Conservation (phyloP, 1,284 basidiomycete genomes). For the Fistulinella cinereoalba region DNA sequence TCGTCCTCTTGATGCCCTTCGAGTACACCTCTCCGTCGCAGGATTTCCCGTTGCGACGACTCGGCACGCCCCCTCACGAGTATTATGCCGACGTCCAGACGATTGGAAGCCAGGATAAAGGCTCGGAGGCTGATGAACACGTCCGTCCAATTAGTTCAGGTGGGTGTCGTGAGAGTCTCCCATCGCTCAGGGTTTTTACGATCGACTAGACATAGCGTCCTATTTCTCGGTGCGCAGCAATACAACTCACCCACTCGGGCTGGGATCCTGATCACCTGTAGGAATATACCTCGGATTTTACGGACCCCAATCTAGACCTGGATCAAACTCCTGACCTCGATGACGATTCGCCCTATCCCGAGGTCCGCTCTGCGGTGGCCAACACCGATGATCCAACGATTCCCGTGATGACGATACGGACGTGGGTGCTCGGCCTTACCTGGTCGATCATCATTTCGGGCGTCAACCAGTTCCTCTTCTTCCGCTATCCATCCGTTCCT, state of each 20-base stretch:
- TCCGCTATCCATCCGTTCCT: slow-evolving; percentile 50
- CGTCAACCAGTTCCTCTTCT: slow-evolving; percentile 57
- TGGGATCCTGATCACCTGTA: slow-evolving; percentile 1
- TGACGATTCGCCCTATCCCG: slow-evolving; percentile 43
- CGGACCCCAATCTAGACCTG: background rate
- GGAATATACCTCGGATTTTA: slow-evolving; percentile 14
- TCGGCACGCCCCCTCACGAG: slow-evolving; percentile 7
- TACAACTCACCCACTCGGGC: too few relatives aligned
- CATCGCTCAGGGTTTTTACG: background rate
- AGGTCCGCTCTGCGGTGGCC: slow-evolving; percentile 44
- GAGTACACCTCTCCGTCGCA: slow-evolving; percentile 16
- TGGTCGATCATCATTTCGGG: slow-evolving; percentile 52
- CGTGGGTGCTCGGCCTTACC: slow-evolving; percentile 41
- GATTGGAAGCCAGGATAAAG: slow-evolving; percentile 27
- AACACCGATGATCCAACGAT: slow-evolving; percentile 41
- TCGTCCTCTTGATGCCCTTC: slow-evolving; percentile 20
- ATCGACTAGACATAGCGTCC: slow-evolving; percentile 13
- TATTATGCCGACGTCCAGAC: slow-evolving; percentile 13
- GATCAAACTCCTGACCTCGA: slow-evolving; percentile 20
- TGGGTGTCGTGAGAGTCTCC: slow-evolving; percentile 10
- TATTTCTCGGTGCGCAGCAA: slow-evolving; percentile 19
- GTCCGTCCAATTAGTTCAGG: slow-evolving; percentile 19
- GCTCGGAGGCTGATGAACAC: slow-evolving; percentile 13
- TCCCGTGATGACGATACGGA: slow-evolving; percentile 28
- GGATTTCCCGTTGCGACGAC: slow-evolving; percentile 17